phyloP scores from a whole-genome alignment of 2,329 filamentous ascomycete genomes.

The Monosporascus sp. region DNA sequence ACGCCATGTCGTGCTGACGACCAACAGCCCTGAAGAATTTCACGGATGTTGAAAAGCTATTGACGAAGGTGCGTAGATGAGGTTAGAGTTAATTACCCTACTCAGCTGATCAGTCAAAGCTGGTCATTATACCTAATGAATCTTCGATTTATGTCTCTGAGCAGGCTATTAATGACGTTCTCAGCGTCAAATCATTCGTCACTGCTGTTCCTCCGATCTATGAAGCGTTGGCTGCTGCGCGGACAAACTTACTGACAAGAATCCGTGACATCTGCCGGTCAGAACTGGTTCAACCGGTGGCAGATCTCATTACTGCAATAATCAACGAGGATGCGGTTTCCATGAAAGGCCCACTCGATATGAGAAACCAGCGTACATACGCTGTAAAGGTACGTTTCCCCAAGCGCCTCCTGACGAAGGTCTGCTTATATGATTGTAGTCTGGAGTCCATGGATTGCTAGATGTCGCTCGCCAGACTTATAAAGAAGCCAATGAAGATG shows the following conservation, averaged over 20 bases:
- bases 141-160: conserved; percentile 65
- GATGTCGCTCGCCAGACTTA: conserved; percentile 87
- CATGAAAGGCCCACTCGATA: conserved; percentile 72
- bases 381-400: conserved; percentile 64
- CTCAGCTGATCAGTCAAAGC: conserved; percentile 35
- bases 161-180: conserved; percentile 77
- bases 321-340: conserved; percentile 81
- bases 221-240: conserved; percentile 60
- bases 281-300: conserved; percentile 54
- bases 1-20: conserved; percentile 11
- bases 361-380: conserved; percentile 85
- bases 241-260: conserved; percentile 57
- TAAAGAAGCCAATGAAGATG: conserved; percentile 79
- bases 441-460: conserved; percentile 77
- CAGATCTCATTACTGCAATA: conserved; percentile 58
- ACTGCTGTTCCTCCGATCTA: conserved; percentile 62
- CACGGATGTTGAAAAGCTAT: conserved; percentile 71
- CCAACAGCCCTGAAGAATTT: conserved; percentile 64
- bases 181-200: conserved; percentile 81
- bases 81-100: not conserved
- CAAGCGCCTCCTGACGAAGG: not conserved
- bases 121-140: conserved; percentile 70
- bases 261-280: conserved; percentile 67
- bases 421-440: conserved; percentile 36
- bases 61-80: conserved; percentile 58